A percentile compares a stretch with the other conserved stretches of the same genome.
Evolutionary conservation across 2,329 filamentous ascomycete genomes (phyloP).

Genomic region (Ascochyta lentis): DNA sequence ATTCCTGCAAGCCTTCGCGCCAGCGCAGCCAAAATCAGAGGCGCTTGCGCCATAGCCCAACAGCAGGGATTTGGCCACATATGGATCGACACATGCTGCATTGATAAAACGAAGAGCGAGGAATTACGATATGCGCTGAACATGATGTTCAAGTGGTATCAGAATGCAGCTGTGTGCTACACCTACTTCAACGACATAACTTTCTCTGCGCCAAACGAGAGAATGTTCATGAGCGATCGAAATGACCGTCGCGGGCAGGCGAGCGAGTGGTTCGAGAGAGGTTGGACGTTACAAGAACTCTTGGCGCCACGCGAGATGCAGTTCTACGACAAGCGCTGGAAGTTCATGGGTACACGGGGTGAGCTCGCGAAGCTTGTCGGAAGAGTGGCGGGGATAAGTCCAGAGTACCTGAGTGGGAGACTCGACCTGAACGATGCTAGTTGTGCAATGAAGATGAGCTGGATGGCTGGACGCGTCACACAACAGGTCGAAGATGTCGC

Average conservation of each 20-base stretch:
- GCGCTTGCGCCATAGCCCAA: slow-evolving; percentile 2
- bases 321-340: slow-evolving; percentile 19
- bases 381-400: slow-evolving; percentile 7
- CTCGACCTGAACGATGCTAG: neutral
- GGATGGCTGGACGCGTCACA: slow-evolving; percentile 24
- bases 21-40: neutral
- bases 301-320: slow-evolving; percentile 16
- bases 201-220: neutral
- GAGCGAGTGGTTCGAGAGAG: slow-evolving; percentile 16
- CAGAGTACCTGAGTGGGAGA: slow-evolving; percentile 1
- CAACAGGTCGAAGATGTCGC: slow-evolving; percentile 24
- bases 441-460: slow-evolving; percentile 18
- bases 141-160: slow-evolving; percentile 15
- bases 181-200: slow-evolving; percentile 8
- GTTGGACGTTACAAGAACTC: slow-evolving; percentile 21
- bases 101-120: neutral
- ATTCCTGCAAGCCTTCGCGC: neutral
- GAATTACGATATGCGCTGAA: neutral
- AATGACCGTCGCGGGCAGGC: neutral
- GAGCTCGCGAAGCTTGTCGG: slow-evolving; percentile 2
- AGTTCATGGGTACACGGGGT: slow-evolving; percentile 11
- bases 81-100: slow-evolving; percentile 7
- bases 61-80: slow-evolving; percentile 4
- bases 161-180: slow-evolving; percentile 13
- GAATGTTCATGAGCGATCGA: neutral